Percentiles rank a stretch among this genome's conserved stretches.
Conservation (phyloP, 176 grass and related monocot genomes). For the Alloteropsis semialata region DNA sequence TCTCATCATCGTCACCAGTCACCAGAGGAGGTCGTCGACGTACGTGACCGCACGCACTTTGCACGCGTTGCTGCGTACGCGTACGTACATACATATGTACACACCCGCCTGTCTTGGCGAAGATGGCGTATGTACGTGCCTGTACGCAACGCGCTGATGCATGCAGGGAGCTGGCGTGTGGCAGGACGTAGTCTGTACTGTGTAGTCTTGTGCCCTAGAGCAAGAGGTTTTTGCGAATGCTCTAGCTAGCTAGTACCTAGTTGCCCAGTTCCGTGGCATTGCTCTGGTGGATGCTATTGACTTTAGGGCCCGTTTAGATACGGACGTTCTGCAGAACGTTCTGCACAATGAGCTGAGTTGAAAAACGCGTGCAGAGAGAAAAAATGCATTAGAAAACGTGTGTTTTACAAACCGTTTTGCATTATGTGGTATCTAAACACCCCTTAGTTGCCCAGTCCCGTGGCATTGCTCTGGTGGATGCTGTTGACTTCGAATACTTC, state of each 20-base stretch:
- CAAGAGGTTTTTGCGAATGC: conserved; percentile 19
- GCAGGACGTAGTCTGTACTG: background rate
- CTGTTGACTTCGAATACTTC: no score
- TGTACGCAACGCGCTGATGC: conserved; percentile 9
- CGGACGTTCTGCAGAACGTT: no score
- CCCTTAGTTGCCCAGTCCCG: no score
- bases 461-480: no score
- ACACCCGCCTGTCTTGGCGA: background rate
- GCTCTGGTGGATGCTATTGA: background rate
- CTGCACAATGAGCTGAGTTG: no score
- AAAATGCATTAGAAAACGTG: no score
- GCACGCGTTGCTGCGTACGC: conserved; percentile 29
- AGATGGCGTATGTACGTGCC: conserved; percentile 41
- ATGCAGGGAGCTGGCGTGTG: background rate
- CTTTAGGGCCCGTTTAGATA: no score
- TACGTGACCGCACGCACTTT: background rate
- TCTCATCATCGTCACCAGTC: background rate
- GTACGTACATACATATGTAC: conserved; percentile 43
- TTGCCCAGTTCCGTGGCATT: background rate
- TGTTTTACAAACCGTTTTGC: no score
- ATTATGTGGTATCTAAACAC: no score
- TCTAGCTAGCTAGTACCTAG: background rate
- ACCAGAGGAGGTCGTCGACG: background rate
- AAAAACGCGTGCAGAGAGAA: no score
- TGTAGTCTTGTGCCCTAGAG: background rate